Evolutionary conservation across 2,329 filamentous ascomycete genomes (phyloP), one percentile per base, ranked within the genome.

Genomic region (Curvularia hawaiiensis): DNA sequence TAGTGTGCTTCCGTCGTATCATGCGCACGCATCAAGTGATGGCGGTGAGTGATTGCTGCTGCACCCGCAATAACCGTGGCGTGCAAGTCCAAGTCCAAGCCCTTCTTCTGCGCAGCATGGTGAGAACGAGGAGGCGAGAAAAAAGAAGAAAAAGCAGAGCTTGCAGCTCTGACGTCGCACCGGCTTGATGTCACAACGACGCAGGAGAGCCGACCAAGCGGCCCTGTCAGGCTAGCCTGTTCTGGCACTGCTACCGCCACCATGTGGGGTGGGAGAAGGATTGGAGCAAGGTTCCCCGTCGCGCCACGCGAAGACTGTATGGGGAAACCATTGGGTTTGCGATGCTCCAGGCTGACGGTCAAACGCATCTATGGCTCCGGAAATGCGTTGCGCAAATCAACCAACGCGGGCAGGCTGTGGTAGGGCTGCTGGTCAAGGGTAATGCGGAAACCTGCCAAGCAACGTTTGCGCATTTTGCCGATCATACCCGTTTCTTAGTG

Each of bases 251-350:
- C 49, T 54, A 50, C 50, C 41, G 44, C 60, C 51, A 30, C 45
- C 7, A 22, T 54, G 58, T 55, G 60, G 60, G 52, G 35, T 16
- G n/a, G 4, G 14, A 3, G 43, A 48, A 48, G 56, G 54, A 58
- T 38, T 26, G 20, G 51, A 54, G 55, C 58, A 59, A 47, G 61
- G 61, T 62, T 62, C 60, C 54, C 60, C 57, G 12, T 47, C 39
- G 33, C 26, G 33, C 52, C 52, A 46, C 39, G 33, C 59, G 44
- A 38, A 50, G 46, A 30, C 43, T 46, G 33, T 50, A 28, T 52
- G 41, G 49, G 33, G 39, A 31, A 47, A 38, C 41, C 48, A 50
- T 45, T 28, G 58, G 44, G 12, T 44, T 35, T 54, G 39, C 26
- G 28, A 35, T 14, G 22, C 35, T 30, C 40, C 4, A 11, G 41